Base-by-base conservation (phyloP, 768 basidiomycete species). In the Lentinula boryana region DNA sequence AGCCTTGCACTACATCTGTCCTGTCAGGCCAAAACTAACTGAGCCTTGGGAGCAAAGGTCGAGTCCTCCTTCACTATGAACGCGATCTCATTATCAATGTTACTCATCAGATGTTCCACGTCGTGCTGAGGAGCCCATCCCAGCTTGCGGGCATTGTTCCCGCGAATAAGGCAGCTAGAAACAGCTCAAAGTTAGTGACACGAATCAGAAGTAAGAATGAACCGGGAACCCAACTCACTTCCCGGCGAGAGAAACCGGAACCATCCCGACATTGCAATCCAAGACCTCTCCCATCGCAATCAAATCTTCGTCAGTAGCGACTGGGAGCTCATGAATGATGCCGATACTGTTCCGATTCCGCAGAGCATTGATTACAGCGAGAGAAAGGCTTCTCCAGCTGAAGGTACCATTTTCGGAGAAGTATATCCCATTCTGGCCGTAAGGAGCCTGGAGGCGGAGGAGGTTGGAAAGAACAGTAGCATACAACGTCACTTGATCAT, bases 351-450 rank as follows among this genome's bases (percentile, higher is more conserved):
- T 54, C 38, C 54, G 46, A 18, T 50, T 56, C 18, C 43, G 18
- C 8, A 63, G 33, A 4, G 50, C 36, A 40, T 58, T 50, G 10
- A 58, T 31, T 27, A 63, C 56, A n/a, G 46, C 62, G 32, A 51
- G 52, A 27, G 54, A 63, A n/a, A 63, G 53, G 5, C 23, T 33
- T 54, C 57, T 60, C 62, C 62, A 63, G 27, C 62, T 56, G 54
- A 63, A 63, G 9, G 43, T 50, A 8, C 62, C 62, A 40, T 63
- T 63, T 56, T 63, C 62, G n/a, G 58, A 59, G 36, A 63, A 63
- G 31, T 63, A 63, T 21, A 53, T 60, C 7, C 62, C 62, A 13
- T 63, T 32, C 36, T 57, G 50, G n/a, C 62, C 62, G 31, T 46
- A 53, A 35, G 62, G 62, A 36, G 54, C 56, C 16, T 40, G 46